Conservation (phyloP, 345 rosid species). For the Abelmoschus esculentus region DNA sequence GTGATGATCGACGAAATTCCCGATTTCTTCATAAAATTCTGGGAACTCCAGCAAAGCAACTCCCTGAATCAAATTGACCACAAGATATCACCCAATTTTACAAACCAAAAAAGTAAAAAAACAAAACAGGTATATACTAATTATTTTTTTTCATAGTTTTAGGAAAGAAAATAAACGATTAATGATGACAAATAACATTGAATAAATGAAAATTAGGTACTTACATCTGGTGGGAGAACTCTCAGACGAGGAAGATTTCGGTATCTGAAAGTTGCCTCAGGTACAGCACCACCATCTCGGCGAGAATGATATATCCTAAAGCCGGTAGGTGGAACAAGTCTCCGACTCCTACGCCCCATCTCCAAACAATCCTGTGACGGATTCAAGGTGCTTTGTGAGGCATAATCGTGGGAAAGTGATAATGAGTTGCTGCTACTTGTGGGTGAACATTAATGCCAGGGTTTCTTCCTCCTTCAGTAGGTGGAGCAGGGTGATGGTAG, state of each 20-base stretch:
- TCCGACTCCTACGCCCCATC: slow-evolving; percentile 37
- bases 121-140: background rate
- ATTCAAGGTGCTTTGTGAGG: slow-evolving; percentile 28
- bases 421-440: slow-evolving; percentile 28
- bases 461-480: slow-evolving; percentile 52
- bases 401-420: slow-evolving; percentile 32
- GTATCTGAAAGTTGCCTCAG: slow-evolving; percentile 37
- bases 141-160: background rate
- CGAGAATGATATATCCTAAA: slow-evolving; percentile 42
- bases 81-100: background rate
- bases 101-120: background rate
- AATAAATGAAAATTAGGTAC: background rate
- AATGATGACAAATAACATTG: background rate
- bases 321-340: slow-evolving; percentile 41
- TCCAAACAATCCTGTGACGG: slow-evolving; percentile 41
- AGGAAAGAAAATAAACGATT: background rate
- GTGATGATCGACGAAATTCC: slow-evolving; percentile 53
- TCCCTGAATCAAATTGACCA: slow-evolving; percentile 38
- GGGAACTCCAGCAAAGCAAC: slow-evolving; percentile 52
- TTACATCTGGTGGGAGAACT: slow-evolving; percentile 58
- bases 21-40: slow-evolving; percentile 42
- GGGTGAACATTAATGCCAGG: slow-evolving; percentile 35
- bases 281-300: slow-evolving; percentile 23
- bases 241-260: slow-evolving; percentile 47
- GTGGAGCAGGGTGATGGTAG: slow-evolving; percentile 37